Evolutionary conservation across 495 filamentous ascomycete species (phyloP), one percentile per base, ranked within the genome.

Genomic region (Talaromyces trachyspermus): DNA sequence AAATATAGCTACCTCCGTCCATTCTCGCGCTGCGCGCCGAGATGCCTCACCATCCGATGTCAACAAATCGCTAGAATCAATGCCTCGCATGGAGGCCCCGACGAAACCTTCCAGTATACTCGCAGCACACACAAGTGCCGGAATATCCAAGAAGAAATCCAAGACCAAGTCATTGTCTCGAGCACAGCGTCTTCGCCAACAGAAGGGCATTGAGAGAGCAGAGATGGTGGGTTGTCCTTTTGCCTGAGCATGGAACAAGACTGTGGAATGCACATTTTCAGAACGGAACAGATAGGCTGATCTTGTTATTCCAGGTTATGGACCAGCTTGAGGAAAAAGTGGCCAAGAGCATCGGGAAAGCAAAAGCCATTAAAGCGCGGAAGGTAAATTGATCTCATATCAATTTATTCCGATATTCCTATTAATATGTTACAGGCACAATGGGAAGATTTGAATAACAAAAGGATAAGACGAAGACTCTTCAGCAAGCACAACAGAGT

Each of bases 21-120:
- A 84, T 64, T 87, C 86, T 43, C 83, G 86, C 26, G 84, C 83
- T 22, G 83, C 83, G 53, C 75, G 83, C 55, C 80, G 88, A 42
- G 86, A 76, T 30, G 78, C 77, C 19, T 85, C 84, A 11, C 84
- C 83, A 10, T 72, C 79, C 62, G 70, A 89, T 58, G 71, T 79
- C 50, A 85, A 89, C 68, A 87, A 88, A 66, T 88, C 85, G 2
- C 65, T 90, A 29, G 81, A 79, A 53, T 60, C 76, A 42, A 67
- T 77, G 38, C 75, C 77, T 37, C 72, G 78, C 9, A 78, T 82
- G 1, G 58, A 69, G 19, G 70, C 74, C 3, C 60, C 66, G 27
- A 56, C 68, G 46, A 50, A 70, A 32, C 76, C 76, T 5, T 75
- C 83, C 25, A 77, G 80, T 4, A 65, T 87, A 41, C 75, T 89